Conservation (phyloP, 805 yeast genomes). For the Nakazawaea holstii region DNA sequence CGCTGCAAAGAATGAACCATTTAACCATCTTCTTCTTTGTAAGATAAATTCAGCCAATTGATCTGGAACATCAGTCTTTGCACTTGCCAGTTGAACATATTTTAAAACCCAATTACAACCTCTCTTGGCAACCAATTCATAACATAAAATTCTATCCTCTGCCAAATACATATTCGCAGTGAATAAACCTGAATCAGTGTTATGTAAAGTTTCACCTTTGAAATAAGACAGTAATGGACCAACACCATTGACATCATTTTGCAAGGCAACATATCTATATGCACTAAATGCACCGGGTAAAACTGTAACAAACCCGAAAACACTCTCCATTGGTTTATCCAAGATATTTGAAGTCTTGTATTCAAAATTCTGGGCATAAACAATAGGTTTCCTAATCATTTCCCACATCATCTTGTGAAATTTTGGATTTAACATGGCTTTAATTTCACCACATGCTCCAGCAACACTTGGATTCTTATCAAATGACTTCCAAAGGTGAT, state of each 20-base stretch:
- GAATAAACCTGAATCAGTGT: conserved; percentile 71
- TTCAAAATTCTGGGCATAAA: conserved; percentile 96
- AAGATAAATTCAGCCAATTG: conserved; percentile 78
- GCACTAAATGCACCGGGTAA: conserved; percentile 97
- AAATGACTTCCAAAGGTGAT: conserved; percentile 86
- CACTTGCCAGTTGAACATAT: conserved; percentile 83
- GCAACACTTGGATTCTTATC: conserved; percentile 75
- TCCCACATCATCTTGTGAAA: conserved; percentile 2
- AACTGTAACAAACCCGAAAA: conserved; percentile 91
- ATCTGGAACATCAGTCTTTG: conserved; percentile 95
- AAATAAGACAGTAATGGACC: conserved; percentile 81
- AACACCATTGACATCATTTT: conserved; percentile 56
- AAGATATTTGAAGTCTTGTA: conserved; percentile 92
- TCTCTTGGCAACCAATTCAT: conserved; percentile 87
- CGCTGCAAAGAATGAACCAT: conserved; percentile 95
- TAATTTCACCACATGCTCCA: conserved; percentile 98
- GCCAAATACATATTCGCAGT: conserved; percentile 96
- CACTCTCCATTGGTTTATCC: conserved; percentile 94
- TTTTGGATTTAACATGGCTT: conserved; percentile 68
- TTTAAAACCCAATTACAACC: conserved; percentile 70
- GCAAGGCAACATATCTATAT: conserved; percentile 76
- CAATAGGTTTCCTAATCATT: conserved; percentile 50
- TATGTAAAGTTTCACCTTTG: conserved; percentile 83
- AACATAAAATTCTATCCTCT: conserved; percentile 92
- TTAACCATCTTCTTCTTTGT: conserved; percentile 95